A percentile compares a stretch with the other conserved stretches of the same genome.
phyloP scores from a whole-genome alignment of 495 filamentous ascomycete species.

The Aspergillus leporis region DNA sequence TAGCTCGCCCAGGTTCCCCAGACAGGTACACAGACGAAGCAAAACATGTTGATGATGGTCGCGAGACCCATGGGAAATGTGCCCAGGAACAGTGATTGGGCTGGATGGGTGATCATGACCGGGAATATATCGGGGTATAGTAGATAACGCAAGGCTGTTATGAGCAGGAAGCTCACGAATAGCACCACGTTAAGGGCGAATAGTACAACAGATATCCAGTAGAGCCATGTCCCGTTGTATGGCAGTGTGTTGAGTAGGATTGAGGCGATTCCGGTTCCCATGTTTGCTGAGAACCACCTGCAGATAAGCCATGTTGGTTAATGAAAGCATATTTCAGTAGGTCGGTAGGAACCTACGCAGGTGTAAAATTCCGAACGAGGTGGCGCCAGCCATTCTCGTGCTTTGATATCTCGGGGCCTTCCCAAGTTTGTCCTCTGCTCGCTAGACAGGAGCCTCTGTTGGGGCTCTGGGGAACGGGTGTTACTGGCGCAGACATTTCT shows the following conservation, averaged over 20 bases:
- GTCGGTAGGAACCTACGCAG: conserved; percentile 30
- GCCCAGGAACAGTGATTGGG: conserved; percentile 61
- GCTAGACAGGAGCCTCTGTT: not conserved
- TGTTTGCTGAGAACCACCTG: conserved; percentile 57
- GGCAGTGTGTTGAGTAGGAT: conserved; percentile 59
- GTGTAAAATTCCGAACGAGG: conserved; percentile 51
- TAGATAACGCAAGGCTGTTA: conserved; percentile 54
- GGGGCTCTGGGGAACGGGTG: not conserved
- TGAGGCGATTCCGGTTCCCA: conserved; percentile 67
- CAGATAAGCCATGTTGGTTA: conserved; percentile 4
- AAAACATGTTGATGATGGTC: conserved; percentile 60
- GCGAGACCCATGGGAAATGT: conserved; percentile 64
- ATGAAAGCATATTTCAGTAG: not conserved
- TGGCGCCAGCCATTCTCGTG: conserved; percentile 45
- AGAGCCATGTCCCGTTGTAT: conserved; percentile 54
- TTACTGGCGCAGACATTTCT: not conserved
- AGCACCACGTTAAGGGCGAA: conserved; percentile 56
- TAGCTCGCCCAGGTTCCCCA: conserved; percentile 44
- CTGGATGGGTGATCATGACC: conserved; percentile 57
- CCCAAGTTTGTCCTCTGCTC: not conserved
- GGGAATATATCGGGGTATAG: conserved; percentile 58
- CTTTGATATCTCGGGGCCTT: conserved; percentile 11
- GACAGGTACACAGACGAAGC: conserved; percentile 52
- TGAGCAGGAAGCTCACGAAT: conserved; percentile 38
- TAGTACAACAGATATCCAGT: conserved; percentile 52